Evolutionary conservation across 495 filamentous ascomycete species (phyloP).

Genomic region (Clavariopsis aquatica): DNA sequence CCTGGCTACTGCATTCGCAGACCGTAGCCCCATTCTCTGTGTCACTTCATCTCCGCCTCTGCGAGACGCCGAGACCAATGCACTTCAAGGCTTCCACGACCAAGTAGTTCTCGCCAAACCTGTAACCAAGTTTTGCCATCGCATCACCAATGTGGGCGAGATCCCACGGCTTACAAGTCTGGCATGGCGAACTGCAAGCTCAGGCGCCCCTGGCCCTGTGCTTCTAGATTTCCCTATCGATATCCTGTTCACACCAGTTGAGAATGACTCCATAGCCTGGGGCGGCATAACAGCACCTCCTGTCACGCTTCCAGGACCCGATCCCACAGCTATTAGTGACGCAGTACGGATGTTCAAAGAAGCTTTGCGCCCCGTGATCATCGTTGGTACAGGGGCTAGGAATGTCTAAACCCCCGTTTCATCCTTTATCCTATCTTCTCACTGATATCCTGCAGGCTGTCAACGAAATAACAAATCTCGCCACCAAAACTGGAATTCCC

Average conservation of each 20-base stretch:
- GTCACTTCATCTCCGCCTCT: constrained; percentile 37
- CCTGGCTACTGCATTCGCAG: constrained; percentile 38
- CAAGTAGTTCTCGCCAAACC: constrained; percentile 38
- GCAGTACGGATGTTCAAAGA: constrained; percentile 18
- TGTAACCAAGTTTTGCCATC: constrained; percentile 39
- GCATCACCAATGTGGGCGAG: constrained; percentile 38
- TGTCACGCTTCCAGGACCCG: constrained; percentile 23
- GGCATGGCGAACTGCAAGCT: constrained; percentile 29
- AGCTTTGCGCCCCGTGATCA: constrained; percentile 33
- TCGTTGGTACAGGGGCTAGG: constrained; percentile 34
- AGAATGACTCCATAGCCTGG: constrained; percentile 25
- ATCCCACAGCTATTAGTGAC: constrained; percentile 28
- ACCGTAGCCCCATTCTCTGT: constrained; percentile 38
- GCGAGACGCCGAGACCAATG: constrained; percentile 38
- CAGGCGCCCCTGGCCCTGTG: constrained; percentile 32
- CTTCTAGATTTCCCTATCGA: constrained; percentile 41
- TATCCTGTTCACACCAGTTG: constrained; percentile 35
- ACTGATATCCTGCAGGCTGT: constrained; percentile 7
- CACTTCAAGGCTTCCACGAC: constrained; percentile 38
- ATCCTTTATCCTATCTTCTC: too few species aligned
- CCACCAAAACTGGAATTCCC: constrained; percentile 30
- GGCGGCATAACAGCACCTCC: constrained; percentile 31
- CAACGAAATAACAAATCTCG: constrained; percentile 23
- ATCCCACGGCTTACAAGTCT: constrained; percentile 35
- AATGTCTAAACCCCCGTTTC: not conserved